Percentiles rank a stretch among this genome's conserved stretches.
These are phyloP conservation scores for Rhypophila decipiens DNA, from an alignment of 495 filamentous ascomycete species.

Conservation along the genomic window DNA sequence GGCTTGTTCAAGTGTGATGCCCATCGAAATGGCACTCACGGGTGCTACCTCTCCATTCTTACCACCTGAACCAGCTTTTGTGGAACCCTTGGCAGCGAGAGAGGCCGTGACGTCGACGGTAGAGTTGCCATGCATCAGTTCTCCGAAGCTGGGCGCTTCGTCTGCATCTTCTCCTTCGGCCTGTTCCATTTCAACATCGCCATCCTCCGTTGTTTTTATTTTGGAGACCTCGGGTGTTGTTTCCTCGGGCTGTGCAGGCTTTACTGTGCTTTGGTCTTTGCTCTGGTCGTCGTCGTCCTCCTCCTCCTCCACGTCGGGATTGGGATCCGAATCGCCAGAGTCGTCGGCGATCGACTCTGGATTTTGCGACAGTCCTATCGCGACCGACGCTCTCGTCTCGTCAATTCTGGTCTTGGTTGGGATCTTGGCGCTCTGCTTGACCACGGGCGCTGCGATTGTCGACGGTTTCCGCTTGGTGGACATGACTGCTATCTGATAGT, in stretches of 20 bases:
- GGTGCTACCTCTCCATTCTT: slow-evolving; percentile 37
- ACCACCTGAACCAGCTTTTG: slow-evolving; percentile 26
- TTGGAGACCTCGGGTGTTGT: not conserved
- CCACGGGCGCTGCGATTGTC: slow-evolving; percentile 37
- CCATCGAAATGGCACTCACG: slow-evolving; percentile 72
- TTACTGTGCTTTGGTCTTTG: not conserved
- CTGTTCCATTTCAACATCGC: slow-evolving; percentile 24
- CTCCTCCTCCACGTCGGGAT: slow-evolving; percentile 28
- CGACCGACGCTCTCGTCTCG: slow-evolving; percentile 66
- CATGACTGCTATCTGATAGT: too few relatives aligned
- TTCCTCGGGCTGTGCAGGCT: not conserved
- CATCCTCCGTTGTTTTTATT: slow-evolving; percentile 16
- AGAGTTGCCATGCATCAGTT: slow-evolving; percentile 70
- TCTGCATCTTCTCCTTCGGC: slow-evolving; percentile 41
- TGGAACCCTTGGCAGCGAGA: slow-evolving; percentile 37
- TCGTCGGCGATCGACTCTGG: slow-evolving; percentile 42
- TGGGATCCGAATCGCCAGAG: slow-evolving; percentile 47
- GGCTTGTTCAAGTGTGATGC: slow-evolving; percentile 85
- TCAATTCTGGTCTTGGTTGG: slow-evolving; percentile 60
- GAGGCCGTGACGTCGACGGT: slow-evolving; percentile 70
- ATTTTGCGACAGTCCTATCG: slow-evolving; percentile 19
- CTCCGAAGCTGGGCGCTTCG: slow-evolving; percentile 71
- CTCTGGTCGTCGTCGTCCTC: slow-evolving; percentile 14
- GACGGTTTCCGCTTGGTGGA: slow-evolving; percentile 48
- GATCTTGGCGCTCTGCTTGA: slow-evolving; percentile 55